Base-by-base conservation (phyloP, 805 yeast species). In the Saturnispora sanitii region DNA sequence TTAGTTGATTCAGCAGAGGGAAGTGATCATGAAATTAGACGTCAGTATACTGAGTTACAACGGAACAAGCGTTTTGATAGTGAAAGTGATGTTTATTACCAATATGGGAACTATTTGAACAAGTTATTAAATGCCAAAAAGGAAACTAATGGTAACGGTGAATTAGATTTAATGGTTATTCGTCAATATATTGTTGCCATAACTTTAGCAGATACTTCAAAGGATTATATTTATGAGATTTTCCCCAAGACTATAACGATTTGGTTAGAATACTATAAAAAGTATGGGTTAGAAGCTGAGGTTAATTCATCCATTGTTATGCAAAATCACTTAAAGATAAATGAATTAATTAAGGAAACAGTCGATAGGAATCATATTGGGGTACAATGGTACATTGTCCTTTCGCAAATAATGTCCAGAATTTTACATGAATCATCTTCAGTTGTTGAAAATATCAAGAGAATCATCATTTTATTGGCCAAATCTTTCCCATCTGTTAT, bases 171-270 rank as follows among this genome's bases (percentile, higher is more conserved):
- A 18, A 67, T 67, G 16, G 73, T 80, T 28, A 72, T 83, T 7
- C 55, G 67, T 7, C 64, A 70, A 31, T 82, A 80, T 51, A 60
- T 77, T 25, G 67, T 71, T 25, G 75, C 90, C 0, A 67, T 84
- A 20, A 67, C 70, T 8, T 65, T 68, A 31, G 86, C 92, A 1
- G 68, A 78, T 3, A 21, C 42, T 6, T 18, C 42, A 3, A 69
- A 73, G 28, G 36, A 33, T 7, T 41, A 44, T 26, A 45, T 43
- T 23, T 81, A 77, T 52, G 96, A 92, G 59, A 81, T 90, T 0
- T 62, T 92, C 17, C 97, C 98, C 0, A 87, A 86, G 52, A 73
- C 85, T n/a, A 71, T 88, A 4, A 86, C 95, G 0, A 70, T 84
- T 7, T 92, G 98, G 98, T 64, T 92, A 19, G 95, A 88, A 50